Evolutionary conservation across 106 monocot genomes (phyloP).

Genomic region (Acorus gramineus): DNA sequence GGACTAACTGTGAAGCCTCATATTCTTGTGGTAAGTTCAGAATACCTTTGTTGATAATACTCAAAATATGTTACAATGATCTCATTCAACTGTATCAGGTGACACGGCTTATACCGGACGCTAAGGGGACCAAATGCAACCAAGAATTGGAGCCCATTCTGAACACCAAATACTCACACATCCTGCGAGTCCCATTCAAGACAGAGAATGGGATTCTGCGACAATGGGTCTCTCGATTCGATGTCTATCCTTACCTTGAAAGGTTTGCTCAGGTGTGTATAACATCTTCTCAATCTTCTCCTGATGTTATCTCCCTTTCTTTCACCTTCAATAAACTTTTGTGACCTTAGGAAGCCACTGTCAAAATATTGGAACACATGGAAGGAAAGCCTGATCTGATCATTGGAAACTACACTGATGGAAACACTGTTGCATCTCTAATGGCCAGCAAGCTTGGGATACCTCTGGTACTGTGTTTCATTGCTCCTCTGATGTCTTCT

Average conservation of each 20-base stretch:
- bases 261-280: conserved; percentile 25
- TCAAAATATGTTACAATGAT: no score
- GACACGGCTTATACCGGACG: conserved; percentile 36
- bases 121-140: conserved; percentile 31
- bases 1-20: conserved; percentile 58
- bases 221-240: conserved; percentile 49
- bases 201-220: conserved; percentile 44
- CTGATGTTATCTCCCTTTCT: background rate
- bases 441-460: conserved; percentile 77
- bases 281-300: background rate
- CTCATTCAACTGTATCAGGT: conserved; percentile 12
- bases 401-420: conserved; percentile 94
- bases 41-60: no score
- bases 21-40: conserved; percentile 73
- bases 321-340: background rate
- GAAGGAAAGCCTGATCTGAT: conserved; percentile 92
- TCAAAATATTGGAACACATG: conserved; percentile 49
- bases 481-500: no score
- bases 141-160: conserved; percentile 26
- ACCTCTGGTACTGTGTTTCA: conserved; percentile 46
- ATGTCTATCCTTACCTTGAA: conserved; percentile 40
- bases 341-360: conserved; percentile 48
- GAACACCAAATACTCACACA: conserved; percentile 27
- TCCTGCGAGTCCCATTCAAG: conserved; percentile 34
- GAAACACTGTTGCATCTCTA: conserved; percentile 90